Evolutionary conservation across 177 flowering plant genomes (phyloP).

Genomic region (Vitis hybrid): DNA sequence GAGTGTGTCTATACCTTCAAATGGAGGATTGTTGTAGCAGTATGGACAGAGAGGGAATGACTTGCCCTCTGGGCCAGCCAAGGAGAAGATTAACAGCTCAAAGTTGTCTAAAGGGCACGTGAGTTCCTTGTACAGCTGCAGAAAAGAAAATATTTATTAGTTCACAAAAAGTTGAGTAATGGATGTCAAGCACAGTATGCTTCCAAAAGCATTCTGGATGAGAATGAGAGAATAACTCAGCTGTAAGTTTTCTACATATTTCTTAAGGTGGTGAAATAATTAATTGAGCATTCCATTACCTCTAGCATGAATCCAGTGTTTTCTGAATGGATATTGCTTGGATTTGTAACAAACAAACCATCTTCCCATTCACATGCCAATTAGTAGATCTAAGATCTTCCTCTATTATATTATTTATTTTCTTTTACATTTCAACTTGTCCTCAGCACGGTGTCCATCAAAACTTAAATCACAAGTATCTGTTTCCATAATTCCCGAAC

Average conservation of each 20-base stretch:
- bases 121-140: slow-evolving; percentile 93
- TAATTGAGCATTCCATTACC: not conserved
- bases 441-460: not conserved
- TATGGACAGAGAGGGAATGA: slow-evolving; percentile 95
- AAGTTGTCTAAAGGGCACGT: slow-evolving; percentile 91
- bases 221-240: no score
- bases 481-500: no score
- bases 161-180: not conserved
- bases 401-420: not conserved
- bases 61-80: slow-evolving; percentile 89
- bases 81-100: slow-evolving; percentile 79
- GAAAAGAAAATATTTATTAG: not conserved
- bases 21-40: slow-evolving; percentile 94
- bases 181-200: not conserved
- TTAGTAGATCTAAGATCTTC: not conserved
- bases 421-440: not conserved
- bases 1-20: slow-evolving; percentile 74
- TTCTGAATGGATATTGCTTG: not conserved
- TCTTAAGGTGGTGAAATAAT: not conserved
- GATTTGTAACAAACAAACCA: not conserved
- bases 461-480: not conserved
- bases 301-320: not conserved
- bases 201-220: not conserved
- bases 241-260: no score
- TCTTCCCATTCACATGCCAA: no score